These are phyloP conservation scores for Blastobotrys muscicola DNA, from an alignment of 805 yeast species.

Conservation along the genomic window DNA sequence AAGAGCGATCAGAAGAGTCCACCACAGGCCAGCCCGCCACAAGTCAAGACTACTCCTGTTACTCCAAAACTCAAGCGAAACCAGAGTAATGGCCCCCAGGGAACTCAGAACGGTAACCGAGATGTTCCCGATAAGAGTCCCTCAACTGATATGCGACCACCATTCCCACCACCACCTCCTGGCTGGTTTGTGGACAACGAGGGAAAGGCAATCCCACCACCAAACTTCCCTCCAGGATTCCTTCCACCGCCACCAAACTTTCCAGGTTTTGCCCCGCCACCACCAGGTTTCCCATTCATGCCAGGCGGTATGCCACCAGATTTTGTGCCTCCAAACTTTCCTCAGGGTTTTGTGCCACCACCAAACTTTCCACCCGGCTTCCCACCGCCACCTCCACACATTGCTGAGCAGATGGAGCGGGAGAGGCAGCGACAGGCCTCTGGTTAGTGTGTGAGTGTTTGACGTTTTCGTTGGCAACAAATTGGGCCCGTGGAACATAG, in stretches of 20 bases:
- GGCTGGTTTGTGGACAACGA: slow-evolving; percentile 1
- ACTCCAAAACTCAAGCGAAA: not conserved
- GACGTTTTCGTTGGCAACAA: too few relatives aligned
- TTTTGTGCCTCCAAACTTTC: too few relatives aligned
- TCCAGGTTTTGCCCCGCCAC: slow-evolving; percentile 4
- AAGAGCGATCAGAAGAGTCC: slow-evolving; percentile 7
- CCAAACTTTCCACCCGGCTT: too few relatives aligned
- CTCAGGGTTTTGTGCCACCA: too few relatives aligned
- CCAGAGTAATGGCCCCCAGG: not conserved
- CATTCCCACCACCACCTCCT: slow-evolving; percentile 6
- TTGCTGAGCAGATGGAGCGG: too few relatives aligned
- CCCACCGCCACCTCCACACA: too few relatives aligned
- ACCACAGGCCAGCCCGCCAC: not conserved
- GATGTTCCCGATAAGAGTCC: slow-evolving; percentile 11
- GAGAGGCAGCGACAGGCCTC: too few relatives aligned
- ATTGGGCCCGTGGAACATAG: too few relatives aligned
- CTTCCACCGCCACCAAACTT: slow-evolving; percentile 10
- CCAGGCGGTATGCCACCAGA: too few relatives aligned
- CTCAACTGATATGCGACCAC: slow-evolving; percentile 5
- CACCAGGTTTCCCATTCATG: slow-evolving; percentile 9
- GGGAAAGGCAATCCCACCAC: slow-evolving; percentile 10
- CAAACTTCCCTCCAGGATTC: slow-evolving; percentile 7
- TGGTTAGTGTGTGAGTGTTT: too few relatives aligned
- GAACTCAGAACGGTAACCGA: not conserved
- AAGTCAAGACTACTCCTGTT: not conserved